Base-by-base conservation (phyloP, 2,329 filamentous ascomycete species). In the Epichloe brachyelytri region DNA sequence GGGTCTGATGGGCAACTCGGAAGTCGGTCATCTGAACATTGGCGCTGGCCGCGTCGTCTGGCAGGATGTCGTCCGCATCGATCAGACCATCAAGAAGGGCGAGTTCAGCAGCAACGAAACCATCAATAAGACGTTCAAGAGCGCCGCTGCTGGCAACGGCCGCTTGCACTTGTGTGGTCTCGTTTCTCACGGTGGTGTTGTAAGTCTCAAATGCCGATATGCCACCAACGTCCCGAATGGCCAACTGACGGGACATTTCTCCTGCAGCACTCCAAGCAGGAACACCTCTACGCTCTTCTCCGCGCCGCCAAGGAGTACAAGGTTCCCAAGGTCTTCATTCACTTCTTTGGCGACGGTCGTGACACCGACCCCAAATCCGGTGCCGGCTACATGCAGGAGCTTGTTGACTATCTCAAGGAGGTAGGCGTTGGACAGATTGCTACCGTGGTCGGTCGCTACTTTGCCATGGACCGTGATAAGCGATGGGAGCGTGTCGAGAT, bases 401-500 rank as follows among this genome's bases (percentile, higher is more conserved):
- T 98, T 37, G 70, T 96, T 54, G 81, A 86, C 53, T 86, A 83
- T 60, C 80, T 80, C 57, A 82, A 93, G 71, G 88, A 97, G 68
- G 79, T 95, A 58, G 90, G 88, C 43, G 71, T 85, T 56, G 93
- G 91, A 58, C 79, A 96, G 70, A 80, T 98, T 57, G 91, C 88
- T 34, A 96, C 93, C 38, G 80, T 97, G 46, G 91, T 97, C 54
- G 93, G 93, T 54, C 83, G 91, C 60, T 98, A 97, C 82, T 98
- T 87, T 70, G 88, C 89, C 71, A 98, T 98, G 93, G 93, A 98
- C 76, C 90, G 93, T 60, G 93, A 98, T 70, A 97, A 97, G 88
- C 83, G 93, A 68, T 98, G 93, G 93, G 93, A 98, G 65, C 81
- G 93, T 65, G 77, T 95, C 59, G 88, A 96, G 75, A 63, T 95